Base-by-base conservation (phyloP, 2,329 filamentous ascomycete species). In the Iodosphaeria phyllophila region DNA sequence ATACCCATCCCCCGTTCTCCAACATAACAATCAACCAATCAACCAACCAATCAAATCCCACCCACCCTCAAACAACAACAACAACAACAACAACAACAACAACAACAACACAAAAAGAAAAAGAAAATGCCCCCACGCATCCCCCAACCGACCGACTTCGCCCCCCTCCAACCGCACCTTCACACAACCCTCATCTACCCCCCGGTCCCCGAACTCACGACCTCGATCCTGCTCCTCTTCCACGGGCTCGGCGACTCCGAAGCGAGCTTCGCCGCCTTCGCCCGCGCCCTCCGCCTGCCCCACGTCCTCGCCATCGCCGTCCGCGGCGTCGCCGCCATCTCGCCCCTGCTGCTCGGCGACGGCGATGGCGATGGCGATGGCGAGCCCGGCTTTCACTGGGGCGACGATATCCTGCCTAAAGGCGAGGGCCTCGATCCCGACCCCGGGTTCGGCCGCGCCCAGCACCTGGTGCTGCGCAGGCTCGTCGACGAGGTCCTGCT, bases 181-280 rank as follows among this genome's bases (percentile, higher is more conserved):
- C 50, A 50, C 8, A 39, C 58, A 30, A 48, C 54, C 25, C 43
- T 63, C 22, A 51, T 60, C 35, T 60, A 54, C 41, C 60, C 61
- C 20, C 45, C 53, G 15, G 58, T 63, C 13, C 52, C 63, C 18
- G 66, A 75, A 31, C 63, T 64, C 8, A 67, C 74, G 7, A 76
- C 71, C 21, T 74, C 84, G 37, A 60, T 91, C 36, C 67, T 92
- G 32, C 52, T 92, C 41, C 64, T 92, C 25, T 68, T 92, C 29
- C 83, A 92, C 48, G 82, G 82, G 34, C 64, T 92, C 8, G 83
- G 83, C 32, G 83, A 92, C 51, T 69, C 64, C 17, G 64, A 79
- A 30, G 40, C 45, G 3, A 59, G 76, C 18, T 91, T 89, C 46
- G 61, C 66, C 30, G 51, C 52, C 22, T 75, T 92, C 32, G 78